Evolutionary conservation across 192 early-diverging fungal species (phyloP), one percentile per base, ranked within the genome.

Genomic region (Coemansia sp.): DNA sequence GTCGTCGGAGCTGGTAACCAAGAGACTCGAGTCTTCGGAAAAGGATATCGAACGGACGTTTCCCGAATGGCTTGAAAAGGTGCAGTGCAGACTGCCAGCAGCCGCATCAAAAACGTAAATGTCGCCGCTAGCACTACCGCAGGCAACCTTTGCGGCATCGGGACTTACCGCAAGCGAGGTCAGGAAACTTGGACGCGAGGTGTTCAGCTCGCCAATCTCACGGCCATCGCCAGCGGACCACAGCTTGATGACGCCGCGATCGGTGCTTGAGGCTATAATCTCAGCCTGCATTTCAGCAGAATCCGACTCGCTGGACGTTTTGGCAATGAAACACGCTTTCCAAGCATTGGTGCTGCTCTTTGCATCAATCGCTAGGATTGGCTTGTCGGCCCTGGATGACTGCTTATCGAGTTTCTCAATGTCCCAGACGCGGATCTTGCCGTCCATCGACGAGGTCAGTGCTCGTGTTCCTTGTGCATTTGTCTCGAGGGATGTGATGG

Each of bases 401-500:
- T 10, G 43, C 11, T 20, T 33, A 32, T 58, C 59, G 15, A 23
- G 14, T 11, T 40, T 29, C 46, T 45, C 53, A 14, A 81, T 63
- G 53, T 73, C 50, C 79, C 79, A 81, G 50, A 81, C 50, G 2
- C 74, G 74, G 54, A 81, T 52, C 35, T 66, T 75, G 64, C 73
- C 71, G 71, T 81, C 79, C 79, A 81, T 81, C 7, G 73, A 76
- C 25, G 79, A 70, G n/a, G 79, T 76, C 63, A 81, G 61, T 17
- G 59, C 61, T 29, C 66, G 70, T 11, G 66, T 70, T 2, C 79
- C 79, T 33, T 73, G 70, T 10, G 63, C 56, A 63, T 76, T 67
- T 13, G 76, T 56, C 19, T 81, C 79, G 0, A 81, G 67, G 15
- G 79, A 81, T 9, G 79, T 81, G 9, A 81, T 70, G 2, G 79